phyloP scores from a whole-genome alignment of 257 asterid species.

The Gentiana macrophylla region DNA sequence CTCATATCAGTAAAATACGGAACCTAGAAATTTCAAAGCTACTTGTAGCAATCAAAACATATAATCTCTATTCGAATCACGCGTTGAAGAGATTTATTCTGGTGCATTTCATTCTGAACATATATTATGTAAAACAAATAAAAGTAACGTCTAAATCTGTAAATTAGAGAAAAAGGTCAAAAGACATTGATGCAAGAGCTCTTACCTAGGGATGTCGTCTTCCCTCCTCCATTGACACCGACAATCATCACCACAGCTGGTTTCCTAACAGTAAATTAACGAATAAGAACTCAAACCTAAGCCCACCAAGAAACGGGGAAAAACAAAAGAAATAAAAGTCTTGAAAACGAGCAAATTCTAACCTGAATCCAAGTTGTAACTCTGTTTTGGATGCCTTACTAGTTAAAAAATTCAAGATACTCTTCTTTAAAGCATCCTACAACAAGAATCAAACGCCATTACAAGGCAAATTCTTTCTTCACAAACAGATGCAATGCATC shows the following conservation, averaged over 20 bases:
- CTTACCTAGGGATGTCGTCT: slow-evolving; percentile 96
- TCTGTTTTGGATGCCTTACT: slow-evolving; percentile 78
- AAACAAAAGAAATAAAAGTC: too few relatives aligned
- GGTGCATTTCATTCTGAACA: too few relatives aligned
- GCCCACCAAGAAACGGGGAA: too few relatives aligned
- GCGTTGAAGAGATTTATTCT: too few relatives aligned
- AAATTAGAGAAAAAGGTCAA: too few relatives aligned
- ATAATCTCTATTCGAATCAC: too few relatives aligned
- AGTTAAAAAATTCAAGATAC: slow-evolving; percentile 63
- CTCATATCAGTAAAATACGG: too few relatives aligned
- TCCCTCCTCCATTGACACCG: slow-evolving; percentile 99
- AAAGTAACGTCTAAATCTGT: too few relatives aligned
- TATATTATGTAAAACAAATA: too few relatives aligned
- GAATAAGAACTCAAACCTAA: neutral
- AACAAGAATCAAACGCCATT: slow-evolving; percentile 9
- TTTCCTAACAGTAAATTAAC: slow-evolving; percentile 41
- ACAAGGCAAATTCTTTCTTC: neutral
- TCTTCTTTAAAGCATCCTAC: slow-evolving; percentile 77
- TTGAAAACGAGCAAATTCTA: slow-evolving; percentile 13
- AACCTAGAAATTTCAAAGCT: too few relatives aligned
- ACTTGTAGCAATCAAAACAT: too few relatives aligned
- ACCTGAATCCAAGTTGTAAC: slow-evolving; percentile 86
- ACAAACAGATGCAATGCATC: too few relatives aligned
- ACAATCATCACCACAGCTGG: slow-evolving; percentile 93
- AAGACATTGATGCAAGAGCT: neutral